Percentiles rank a stretch among this genome's conserved stretches.
Evolutionary conservation across 345 rosid genomes (phyloP).

Genomic region (Eucalyptus regnans): DNA sequence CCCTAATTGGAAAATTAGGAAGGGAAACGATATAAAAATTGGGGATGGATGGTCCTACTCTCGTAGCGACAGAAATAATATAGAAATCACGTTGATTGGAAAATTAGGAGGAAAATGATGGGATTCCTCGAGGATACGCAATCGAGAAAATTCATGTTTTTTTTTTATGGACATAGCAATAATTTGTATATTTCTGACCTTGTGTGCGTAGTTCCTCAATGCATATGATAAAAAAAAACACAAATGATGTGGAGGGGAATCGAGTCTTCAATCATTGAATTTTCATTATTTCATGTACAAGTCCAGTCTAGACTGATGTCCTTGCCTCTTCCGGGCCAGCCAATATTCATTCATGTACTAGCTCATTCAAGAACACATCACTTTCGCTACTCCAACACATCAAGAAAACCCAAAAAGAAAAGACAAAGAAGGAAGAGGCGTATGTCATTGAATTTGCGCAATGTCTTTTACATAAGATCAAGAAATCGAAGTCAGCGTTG

Average conservation of each 20-base stretch:
- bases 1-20: background rate
- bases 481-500: background rate
- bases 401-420: background rate
- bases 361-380: background rate
- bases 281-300: background rate
- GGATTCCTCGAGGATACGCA: background rate
- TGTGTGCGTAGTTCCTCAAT: background rate
- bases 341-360: background rate
- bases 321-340: background rate
- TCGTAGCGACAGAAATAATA: background rate
- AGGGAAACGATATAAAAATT: background rate
- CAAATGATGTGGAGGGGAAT: background rate
- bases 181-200: background rate
- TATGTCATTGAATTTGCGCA: background rate
- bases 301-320: background rate
- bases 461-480: background rate
- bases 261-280: background rate
- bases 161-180: background rate
- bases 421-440: background rate
- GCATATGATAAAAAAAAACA: background rate
- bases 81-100: background rate
- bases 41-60: background rate
- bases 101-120: background rate
- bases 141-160: background rate
- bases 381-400: background rate